These are phyloP conservation scores for Irpex sp. DNA, from an alignment of 1,284 basidiomycete genomes.

Conservation along the genomic window DNA sequence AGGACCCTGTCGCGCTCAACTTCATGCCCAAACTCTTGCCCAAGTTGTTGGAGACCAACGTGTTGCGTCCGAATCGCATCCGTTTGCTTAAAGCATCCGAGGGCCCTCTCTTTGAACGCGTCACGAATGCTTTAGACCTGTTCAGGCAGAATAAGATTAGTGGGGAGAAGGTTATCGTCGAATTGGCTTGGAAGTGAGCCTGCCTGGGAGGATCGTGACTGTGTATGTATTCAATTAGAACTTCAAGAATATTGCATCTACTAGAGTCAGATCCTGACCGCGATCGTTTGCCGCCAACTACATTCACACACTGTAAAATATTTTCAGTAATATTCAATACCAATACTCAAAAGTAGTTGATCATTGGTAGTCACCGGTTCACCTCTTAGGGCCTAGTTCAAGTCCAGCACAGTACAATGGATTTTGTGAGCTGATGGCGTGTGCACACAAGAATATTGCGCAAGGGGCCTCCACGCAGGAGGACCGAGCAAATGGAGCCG, in stretches of 20 bases:
- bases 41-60: background rate
- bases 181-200: background rate
- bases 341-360: no score
- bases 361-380: no score
- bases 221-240: background rate
- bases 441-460: background rate
- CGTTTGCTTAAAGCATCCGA: background rate
- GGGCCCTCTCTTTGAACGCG: background rate
- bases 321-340: no score
- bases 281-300: no score
- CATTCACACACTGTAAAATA: no score
- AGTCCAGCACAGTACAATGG: no score
- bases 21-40: conserved; percentile 4
- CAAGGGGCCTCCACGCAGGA: background rate
- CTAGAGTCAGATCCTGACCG: no score
- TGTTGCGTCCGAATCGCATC: background rate
- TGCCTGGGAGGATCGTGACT: background rate
- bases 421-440: background rate
- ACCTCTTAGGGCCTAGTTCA: no score
- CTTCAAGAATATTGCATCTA: no score
- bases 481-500: background rate
- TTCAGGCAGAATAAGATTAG: conserved; percentile 8
- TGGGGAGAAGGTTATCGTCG: conserved; percentile 11
- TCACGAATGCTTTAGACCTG: conserved; percentile 4
- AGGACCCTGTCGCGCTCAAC: background rate